Conservation (phyloP, 139 green algal species). For the Tetradesmus lagerheimii region DNA sequence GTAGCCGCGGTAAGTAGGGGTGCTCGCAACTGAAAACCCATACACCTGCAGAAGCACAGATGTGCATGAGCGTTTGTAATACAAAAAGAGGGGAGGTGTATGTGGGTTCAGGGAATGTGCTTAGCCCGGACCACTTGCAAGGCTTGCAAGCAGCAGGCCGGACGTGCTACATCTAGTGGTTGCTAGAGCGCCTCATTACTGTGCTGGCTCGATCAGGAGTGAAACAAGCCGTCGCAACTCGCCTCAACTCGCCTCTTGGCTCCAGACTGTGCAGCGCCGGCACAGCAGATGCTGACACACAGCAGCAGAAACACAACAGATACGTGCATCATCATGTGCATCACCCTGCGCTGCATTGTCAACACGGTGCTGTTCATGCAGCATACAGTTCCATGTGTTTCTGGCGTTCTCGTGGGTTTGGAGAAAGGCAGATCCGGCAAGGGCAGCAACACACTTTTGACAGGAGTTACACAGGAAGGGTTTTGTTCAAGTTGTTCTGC, state of each 20-base stretch:
- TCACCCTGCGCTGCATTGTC: not conserved
- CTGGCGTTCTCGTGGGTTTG: not conserved
- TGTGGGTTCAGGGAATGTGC: too few species aligned
- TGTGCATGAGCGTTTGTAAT: not conserved
- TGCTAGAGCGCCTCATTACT: too few species aligned
- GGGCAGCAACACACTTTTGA: not conserved
- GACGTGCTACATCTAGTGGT: too few species aligned
- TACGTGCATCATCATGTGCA: not conserved
- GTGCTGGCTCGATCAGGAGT: too few species aligned
- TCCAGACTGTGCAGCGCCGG: not conserved
- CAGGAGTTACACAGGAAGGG: not conserved
- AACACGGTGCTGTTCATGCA: not conserved
- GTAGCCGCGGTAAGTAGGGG: not conserved
- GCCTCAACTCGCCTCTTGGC: not conserved
- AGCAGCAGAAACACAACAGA: not conserved
- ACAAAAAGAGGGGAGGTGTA: not conserved
- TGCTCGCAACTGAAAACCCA: slow-evolving; percentile 23
- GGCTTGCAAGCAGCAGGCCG: slow-evolving; percentile 11
- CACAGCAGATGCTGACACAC: not conserved
- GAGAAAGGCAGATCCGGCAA: not conserved
- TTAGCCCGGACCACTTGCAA: too few species aligned
- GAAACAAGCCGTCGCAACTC: too few species aligned
- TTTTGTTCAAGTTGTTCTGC: not conserved
- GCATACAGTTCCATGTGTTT: not conserved
- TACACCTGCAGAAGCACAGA: slow-evolving; percentile 9